Evolutionary conservation across 2,329 filamentous ascomycete species (phyloP).

Genomic region (Diplodia intermedia): DNA sequence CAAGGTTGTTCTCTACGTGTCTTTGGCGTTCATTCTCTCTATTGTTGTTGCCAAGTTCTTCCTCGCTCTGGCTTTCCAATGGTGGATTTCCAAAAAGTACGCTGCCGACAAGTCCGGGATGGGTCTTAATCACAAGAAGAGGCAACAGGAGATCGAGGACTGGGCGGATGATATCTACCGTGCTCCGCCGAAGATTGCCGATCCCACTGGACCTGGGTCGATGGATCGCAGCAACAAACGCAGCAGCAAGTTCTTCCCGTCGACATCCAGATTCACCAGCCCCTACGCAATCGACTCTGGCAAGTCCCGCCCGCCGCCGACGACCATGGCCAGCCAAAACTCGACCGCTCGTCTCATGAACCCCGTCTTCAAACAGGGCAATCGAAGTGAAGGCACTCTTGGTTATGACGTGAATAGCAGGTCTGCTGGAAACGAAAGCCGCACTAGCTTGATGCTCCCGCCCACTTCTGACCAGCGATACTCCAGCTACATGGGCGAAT

Average conservation of each 20-base stretch:
- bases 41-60: slow-evolving; percentile 86
- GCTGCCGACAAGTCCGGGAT: slow-evolving; percentile 86
- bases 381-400: slow-evolving; percentile 64
- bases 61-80: slow-evolving; percentile 91
- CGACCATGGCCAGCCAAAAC: slow-evolving; percentile 93
- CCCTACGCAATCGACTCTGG: slow-evolving; percentile 78
- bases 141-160: slow-evolving; percentile 93
- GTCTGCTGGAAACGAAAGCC: slow-evolving; percentile 45
- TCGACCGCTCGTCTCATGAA: slow-evolving; percentile 75
- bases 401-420: slow-evolving; percentile 45
- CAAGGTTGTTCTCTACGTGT: slow-evolving; percentile 94
- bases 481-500: slow-evolving; percentile 62
- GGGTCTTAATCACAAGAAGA: slow-evolving; percentile 77
- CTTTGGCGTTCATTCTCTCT: slow-evolving; percentile 86
- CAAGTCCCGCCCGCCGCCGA: slow-evolving; percentile 64
- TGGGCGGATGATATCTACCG: slow-evolving; percentile 98
- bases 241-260: slow-evolving; percentile 83
- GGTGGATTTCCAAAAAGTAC: slow-evolving; percentile 90
- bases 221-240: slow-evolving; percentile 78
- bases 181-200: slow-evolving; percentile 80
- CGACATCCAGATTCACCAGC: slow-evolving; percentile 92
- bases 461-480: slow-evolving; percentile 56
- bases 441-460: slow-evolving; percentile 54
- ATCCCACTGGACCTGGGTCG: slow-evolving; percentile 64
- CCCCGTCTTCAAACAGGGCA: slow-evolving; percentile 72